Base-by-base conservation (phyloP, 1,284 basidiomycete species). In the Dichomitus squalens region DNA sequence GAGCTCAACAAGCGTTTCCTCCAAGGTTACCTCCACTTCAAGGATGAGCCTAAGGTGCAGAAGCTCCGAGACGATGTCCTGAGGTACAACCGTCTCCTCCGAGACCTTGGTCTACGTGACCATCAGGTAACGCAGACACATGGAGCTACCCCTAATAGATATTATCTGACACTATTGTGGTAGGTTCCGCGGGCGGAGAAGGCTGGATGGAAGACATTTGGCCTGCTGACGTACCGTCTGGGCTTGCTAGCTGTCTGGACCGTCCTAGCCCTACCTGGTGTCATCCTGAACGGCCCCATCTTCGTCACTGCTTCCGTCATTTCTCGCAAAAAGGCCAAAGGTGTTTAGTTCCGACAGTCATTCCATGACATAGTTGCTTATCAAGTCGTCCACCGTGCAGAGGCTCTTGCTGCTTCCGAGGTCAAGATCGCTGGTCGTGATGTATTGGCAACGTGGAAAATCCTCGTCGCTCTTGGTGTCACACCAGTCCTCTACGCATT, bases 391-490 rank as follows among this genome's bases (percentile, higher is more conserved):
- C 5, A 33, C 33, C 33, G 27, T 53, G 18, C 72, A 96, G 96
- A 98, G 84, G 97, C 97, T 2, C 87, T 99, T 56, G 96, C 95
- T 40, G 95, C 93, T 7, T 98, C 96, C 11, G 90, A 87, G 9
- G 97, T 99, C 72, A 99, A 99, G 76, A 86, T 99, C 57, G 92
- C 93, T 34, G 97, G 90, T 27, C 86, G 93, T 49, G 97, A 99
- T 71, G 97, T 99, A 12, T 79, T 99, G 16, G 97, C 95, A 0
- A 96, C 96, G 2, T 99, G 97, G 97, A 99, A 99, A 73, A 88
- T 99, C 31, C 83, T 99, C 46, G 96, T 99, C 53, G 96, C 95
- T 11, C 80, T 99, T 50, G 97, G 91, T 21, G 80, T 95, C 36
- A 90, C 94, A 7, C 96, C 97, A 7, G 76, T 97, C 7, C 77